phyloP scores from a whole-genome alignment of 495 filamentous ascomycete genomes.

The Podospora pseudopauciseta region DNA sequence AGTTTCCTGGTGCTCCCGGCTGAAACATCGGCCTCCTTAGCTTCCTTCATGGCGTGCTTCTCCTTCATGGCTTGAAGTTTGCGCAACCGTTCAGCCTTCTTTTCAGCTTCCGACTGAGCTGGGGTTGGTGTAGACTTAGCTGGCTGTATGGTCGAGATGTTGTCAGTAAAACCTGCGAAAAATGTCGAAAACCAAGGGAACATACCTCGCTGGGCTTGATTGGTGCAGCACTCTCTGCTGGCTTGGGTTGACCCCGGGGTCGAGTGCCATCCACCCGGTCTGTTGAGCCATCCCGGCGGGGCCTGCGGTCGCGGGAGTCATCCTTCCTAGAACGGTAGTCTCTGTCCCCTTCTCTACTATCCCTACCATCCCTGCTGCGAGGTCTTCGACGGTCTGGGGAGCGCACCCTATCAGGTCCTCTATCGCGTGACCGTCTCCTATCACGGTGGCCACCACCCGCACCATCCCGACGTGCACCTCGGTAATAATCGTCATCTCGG shows the following conservation, averaged over 20 bases:
- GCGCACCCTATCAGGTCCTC: constrained; percentile 50
- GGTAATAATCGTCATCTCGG: constrained; percentile 66
- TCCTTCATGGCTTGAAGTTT: constrained; percentile 90
- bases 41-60: constrained; percentile 77
- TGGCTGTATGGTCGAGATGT: constrained; percentile 28
- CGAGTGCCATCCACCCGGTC: constrained; percentile 68
- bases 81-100: constrained; percentile 77
- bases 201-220: constrained; percentile 51
- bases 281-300: constrained; percentile 72
- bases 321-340: constrained; percentile 75
- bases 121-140: constrained; percentile 52
- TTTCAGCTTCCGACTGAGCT: constrained; percentile 70
- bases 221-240: constrained; percentile 36
- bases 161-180: constrained; percentile 18
- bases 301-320: constrained; percentile 71
- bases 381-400: constrained; percentile 40
- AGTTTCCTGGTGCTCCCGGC: constrained; percentile 62
- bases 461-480: constrained; percentile 48
- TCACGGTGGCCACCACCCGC: constrained; percentile 26
- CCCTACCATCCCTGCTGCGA: constrained; percentile 38
- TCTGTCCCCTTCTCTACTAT: constrained; percentile 52
- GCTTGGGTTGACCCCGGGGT: constrained; percentile 47
- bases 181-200: constrained; percentile 16
- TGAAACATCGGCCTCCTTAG: constrained; percentile 67
- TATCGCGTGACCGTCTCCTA: constrained; percentile 58